These are phyloP conservation scores for Phtheirospermum japonicum DNA, from an alignment of 257 asterid genomes.

Conservation along the genomic window DNA sequence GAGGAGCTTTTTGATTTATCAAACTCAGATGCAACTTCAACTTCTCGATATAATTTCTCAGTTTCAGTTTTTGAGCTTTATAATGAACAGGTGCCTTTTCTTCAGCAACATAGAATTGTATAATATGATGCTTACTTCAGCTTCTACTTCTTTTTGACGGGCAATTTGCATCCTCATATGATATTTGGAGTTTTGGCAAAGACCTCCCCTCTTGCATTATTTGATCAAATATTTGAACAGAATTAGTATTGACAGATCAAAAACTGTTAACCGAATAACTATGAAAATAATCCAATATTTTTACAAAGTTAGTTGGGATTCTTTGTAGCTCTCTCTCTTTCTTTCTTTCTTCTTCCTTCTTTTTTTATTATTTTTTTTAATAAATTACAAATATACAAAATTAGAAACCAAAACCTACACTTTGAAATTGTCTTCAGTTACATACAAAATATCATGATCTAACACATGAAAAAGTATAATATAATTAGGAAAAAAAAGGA, in stretches of 20 bases:
- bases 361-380: no score
- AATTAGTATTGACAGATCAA: constrained; percentile 1
- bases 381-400: no score
- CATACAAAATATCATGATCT: not conserved
- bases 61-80: constrained; percentile 84
- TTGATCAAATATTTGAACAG: not conserved
- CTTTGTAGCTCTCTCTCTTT: not conserved
- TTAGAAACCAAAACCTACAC: no score
- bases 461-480: not conserved
- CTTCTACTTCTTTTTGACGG: constrained; percentile 18
- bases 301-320: not conserved
- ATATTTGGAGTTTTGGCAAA: constrained; percentile 15
- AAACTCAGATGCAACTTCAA: constrained; percentile 87
- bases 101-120: constrained; percentile 21
- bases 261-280: not conserved
- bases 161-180: constrained; percentile 17
- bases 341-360: no score
- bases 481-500: no score
- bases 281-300: not conserved
- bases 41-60: constrained; percentile 73
- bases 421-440: not conserved
- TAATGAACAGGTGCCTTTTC: constrained; percentile 76
- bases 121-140: constrained; percentile 18
- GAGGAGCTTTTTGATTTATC: constrained; percentile 98
- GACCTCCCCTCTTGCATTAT: not conserved